phyloP scores from a whole-genome alignment of 306 rosid species.

The Ormosia emarginata region DNA sequence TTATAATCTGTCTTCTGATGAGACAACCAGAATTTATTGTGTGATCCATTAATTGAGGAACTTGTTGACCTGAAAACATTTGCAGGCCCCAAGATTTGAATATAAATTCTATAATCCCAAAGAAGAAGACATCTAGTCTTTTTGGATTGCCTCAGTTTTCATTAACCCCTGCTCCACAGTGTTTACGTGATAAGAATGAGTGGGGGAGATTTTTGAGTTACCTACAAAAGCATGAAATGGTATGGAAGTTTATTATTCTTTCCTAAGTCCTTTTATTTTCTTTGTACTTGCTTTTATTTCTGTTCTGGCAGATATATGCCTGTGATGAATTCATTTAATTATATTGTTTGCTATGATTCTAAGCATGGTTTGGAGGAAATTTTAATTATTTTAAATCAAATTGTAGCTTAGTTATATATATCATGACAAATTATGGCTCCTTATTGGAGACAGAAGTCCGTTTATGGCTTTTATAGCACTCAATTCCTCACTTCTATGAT shows the following conservation, averaged over 20 bases:
- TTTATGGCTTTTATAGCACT: not conserved
- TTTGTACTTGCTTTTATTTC: not conserved
- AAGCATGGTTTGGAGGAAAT: not conserved
- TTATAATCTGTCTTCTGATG: not conserved
- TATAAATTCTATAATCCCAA: not conserved
- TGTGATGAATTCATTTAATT: not conserved
- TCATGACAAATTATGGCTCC: not conserved
- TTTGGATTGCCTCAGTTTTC: constrained; percentile 32
- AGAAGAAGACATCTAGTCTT: not conserved
- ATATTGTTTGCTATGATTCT: not conserved
- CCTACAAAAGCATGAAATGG: constrained; percentile 23
- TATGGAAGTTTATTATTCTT: constrained; percentile 13
- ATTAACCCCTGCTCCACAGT: constrained; percentile 30
- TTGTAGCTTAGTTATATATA: not conserved
- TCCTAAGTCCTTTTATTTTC: not conserved
- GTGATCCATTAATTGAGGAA: not conserved
- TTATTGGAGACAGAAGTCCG: not conserved
- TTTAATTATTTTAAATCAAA: not conserved
- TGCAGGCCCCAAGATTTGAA: constrained; percentile 38
- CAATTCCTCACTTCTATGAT: not conserved
- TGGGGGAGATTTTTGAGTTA: constrained; percentile 41
- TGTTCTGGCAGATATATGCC: not conserved
- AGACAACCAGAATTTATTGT: not conserved
- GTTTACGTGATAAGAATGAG: constrained; percentile 22
- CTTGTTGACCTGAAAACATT: constrained; percentile 8